Conservation (phyloP, 1,284 basidiomycete genomes). For the Tilletia walkeri region DNA sequence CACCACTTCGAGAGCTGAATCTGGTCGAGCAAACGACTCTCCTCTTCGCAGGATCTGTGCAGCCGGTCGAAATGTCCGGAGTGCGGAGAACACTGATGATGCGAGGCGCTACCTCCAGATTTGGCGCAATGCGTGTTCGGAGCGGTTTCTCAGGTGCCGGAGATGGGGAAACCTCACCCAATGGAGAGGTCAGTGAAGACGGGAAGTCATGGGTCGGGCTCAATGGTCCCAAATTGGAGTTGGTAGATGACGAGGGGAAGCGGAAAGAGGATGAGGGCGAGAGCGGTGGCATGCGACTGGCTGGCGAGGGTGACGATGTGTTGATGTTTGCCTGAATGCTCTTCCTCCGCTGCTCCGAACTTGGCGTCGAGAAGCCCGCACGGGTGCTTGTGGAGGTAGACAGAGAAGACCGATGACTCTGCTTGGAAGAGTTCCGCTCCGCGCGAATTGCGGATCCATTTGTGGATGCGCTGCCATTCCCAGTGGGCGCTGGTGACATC, state of each 20-base stretch:
- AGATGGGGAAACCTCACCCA: conserved; percentile 7
- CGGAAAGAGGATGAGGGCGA: not conserved
- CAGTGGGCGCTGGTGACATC: not conserved
- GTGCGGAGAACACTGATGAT: conserved; percentile 38
- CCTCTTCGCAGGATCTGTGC: conserved; percentile 57
- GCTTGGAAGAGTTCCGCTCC: not conserved
- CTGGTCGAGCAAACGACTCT: conserved; percentile 79
- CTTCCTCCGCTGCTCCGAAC: not conserved
- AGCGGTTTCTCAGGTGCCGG: not conserved
- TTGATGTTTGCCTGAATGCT: not conserved
- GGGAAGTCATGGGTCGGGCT: conserved; percentile 4
- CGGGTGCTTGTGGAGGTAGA: not conserved
- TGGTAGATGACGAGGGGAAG: not conserved
- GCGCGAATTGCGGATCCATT: not conserved
- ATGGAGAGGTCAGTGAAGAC: conserved; percentile 1
- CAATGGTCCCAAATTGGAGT: not conserved
- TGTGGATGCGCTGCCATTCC: not conserved
- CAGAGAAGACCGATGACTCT: not conserved
- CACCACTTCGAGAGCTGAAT: conserved; percentile 75
- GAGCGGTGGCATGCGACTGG: not conserved
- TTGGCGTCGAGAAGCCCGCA: not conserved
- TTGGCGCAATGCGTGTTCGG: conserved; percentile 37
- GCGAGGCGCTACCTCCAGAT: conserved; percentile 34
- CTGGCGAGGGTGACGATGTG: not conserved
- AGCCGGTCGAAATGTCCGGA: conserved; percentile 44